phyloP scores from a whole-genome alignment of 306 rosid species.

The Lupinus albus region DNA sequence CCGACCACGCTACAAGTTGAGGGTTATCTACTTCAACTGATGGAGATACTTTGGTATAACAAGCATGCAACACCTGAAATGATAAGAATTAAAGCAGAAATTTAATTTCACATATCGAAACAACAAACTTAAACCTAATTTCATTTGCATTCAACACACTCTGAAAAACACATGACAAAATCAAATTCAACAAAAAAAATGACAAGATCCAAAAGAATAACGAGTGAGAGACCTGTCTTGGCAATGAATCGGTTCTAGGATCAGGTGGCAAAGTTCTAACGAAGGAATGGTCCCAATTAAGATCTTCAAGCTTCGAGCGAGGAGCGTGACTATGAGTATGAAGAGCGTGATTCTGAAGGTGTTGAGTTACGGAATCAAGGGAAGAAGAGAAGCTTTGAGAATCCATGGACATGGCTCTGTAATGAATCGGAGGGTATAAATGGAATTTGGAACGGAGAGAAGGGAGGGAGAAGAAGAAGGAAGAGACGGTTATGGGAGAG shows the following conservation, averaged over 20 bases:
- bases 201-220: neutral
- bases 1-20: constrained; percentile 86
- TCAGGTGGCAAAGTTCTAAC: constrained; percentile 73
- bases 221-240: constrained; percentile 60
- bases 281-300: constrained; percentile 89
- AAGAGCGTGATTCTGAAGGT: constrained; percentile 57
- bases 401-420: constrained; percentile 61
- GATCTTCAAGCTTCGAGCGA: constrained; percentile 67
- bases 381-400: constrained; percentile 51
- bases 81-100: neutral
- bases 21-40: constrained; percentile 78
- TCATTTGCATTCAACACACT: neutral
- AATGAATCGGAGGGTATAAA: constrained; percentile 42
- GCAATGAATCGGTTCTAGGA: constrained; percentile 69
- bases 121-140: constrained; percentile 14
- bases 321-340: too few species aligned
- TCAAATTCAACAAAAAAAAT: neutral
- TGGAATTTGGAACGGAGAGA: constrained; percentile 41
- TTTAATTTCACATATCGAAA: neutral
- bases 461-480: constrained; percentile 15
- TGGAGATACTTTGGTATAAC: constrained; percentile 74
- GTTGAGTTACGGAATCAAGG: constrained; percentile 67
- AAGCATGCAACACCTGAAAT: constrained; percentile 86
- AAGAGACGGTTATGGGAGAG: constrained; percentile 50
- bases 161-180: neutral